These are phyloP conservation scores for Stylosanthes scabra DNA, from an alignment of 331 rosid species.

Conservation along the genomic window DNA sequence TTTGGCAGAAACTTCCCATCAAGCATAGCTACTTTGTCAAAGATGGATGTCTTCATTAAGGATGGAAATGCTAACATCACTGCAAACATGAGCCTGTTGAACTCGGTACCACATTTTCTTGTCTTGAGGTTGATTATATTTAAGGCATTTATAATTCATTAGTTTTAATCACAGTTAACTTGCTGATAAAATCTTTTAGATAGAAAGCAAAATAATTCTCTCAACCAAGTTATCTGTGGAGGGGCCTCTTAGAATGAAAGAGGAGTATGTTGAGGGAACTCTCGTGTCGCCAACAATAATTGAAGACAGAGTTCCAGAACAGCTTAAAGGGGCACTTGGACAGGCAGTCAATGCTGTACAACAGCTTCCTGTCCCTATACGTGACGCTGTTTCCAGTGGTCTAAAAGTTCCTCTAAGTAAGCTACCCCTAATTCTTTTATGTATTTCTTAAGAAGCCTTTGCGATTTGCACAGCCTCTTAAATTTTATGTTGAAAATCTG, in stretches of 20 bases:
- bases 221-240: slow-evolving; percentile 80
- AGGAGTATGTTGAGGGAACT: slow-evolving; percentile 87
- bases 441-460: slow-evolving; percentile 15
- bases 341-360: slow-evolving; percentile 74
- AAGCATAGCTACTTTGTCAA: slow-evolving; percentile 79
- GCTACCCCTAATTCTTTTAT: slow-evolving; percentile 39
- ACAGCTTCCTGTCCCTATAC: slow-evolving; percentile 82
- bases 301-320: slow-evolving; percentile 83
- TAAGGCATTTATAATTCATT: slow-evolving; percentile 6
- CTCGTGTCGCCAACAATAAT: slow-evolving; percentile 78
- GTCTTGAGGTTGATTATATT: slow-evolving; percentile 20
- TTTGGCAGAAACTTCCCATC: slow-evolving; percentile 83
- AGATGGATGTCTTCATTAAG: slow-evolving; percentile 76
- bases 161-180: slow-evolving; percentile 32
- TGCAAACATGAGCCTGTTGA: slow-evolving; percentile 69
- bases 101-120: slow-evolving; percentile 60
- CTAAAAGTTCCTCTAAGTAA: slow-evolving; percentile 86
- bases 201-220: slow-evolving; percentile 72
- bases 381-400: slow-evolving; percentile 72
- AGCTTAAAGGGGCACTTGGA: slow-evolving; percentile 84
- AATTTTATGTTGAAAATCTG: slow-evolving; percentile 26
- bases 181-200: slow-evolving; percentile 54
- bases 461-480: slow-evolving; percentile 20
- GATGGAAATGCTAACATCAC: slow-evolving; percentile 87
- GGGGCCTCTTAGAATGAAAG: slow-evolving; percentile 97